Evolutionary conservation across 805 yeast genomes (phyloP), one percentile per base, ranked within the genome.

Genomic region (Kluyveromyces siamensis): DNA sequence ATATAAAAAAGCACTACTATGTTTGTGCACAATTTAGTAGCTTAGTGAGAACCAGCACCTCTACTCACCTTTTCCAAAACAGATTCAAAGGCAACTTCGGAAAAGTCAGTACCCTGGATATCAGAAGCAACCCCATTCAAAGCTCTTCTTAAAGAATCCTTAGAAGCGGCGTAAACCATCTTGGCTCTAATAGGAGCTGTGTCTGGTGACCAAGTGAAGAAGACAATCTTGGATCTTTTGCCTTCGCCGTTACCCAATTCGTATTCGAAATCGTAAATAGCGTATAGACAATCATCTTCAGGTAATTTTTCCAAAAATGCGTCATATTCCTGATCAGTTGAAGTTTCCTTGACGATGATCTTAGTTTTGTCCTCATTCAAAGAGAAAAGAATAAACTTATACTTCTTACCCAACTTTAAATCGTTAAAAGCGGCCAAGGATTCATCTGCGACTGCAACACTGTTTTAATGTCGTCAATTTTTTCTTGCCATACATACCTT

Each of bases 91-190:
- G 96, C 87, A 58, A 93, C 97, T 78, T 93, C 99, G 54, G 95
- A 83, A 73, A 83, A 90, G 72, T 93, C 99, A 51, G 99, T 93
- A 67, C 98, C 99, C 76, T 93, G 99, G 65, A 93, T 77, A 66
- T 93, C 99, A 59, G 96, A 71, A 50, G 96, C 75, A 58, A 93
- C 82, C 71, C 99, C 99, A 69, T 87, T 91, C 66, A 93, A 77
- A 49, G 99, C 91, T 74, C 96, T 88, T 79, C 98, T 91, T 66
- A 93, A 80, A 45, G 97, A 96, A 63, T 90, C 98, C 74, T 89
- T 89, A 52, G 98, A 90, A n/a, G 96, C 81, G 44, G 99, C 98
- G 75, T 90, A 91, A 54, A 91, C 86, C 99, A 93, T 93, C 85
- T 93, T 93, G 61, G 89, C 70, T 76, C 95, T 85, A 63, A 93